Conservation (phyloP, 1,139 yeast genomes). For the Blastobotrys illinoisensis region DNA sequence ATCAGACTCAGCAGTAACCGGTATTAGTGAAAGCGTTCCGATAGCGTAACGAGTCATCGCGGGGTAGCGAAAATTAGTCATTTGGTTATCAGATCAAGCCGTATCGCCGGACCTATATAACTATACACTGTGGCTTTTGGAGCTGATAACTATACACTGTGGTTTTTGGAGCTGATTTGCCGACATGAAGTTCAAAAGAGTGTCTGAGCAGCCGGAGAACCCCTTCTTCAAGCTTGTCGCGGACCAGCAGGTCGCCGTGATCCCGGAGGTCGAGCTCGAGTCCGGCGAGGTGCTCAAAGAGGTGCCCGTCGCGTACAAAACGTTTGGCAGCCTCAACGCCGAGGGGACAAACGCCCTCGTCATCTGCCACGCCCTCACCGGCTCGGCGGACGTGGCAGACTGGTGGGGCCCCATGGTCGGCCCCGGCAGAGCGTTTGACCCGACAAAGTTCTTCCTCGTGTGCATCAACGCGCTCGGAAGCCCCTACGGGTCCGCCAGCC, state of each 20-base stretch:
- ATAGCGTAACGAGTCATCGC: too few species aligned
- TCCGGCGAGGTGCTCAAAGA: slow-evolving; percentile 69
- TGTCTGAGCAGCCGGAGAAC: slow-evolving; percentile 48
- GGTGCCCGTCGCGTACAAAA: slow-evolving; percentile 91
- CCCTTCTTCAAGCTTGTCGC: slow-evolving; percentile 68
- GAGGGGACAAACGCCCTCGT: slow-evolving; percentile 69
- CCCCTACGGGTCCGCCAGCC: slow-evolving; percentile 95
- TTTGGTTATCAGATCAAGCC: too few species aligned
- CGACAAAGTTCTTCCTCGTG: slow-evolving; percentile 73
- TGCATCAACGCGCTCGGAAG: slow-evolving; percentile 91
- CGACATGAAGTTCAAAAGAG: slow-evolving; percentile 20
- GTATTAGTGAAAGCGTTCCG: too few species aligned
- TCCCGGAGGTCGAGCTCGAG: slow-evolving; percentile 74
- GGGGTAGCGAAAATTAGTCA: too few species aligned
- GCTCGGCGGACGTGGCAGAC: slow-evolving; percentile 89
- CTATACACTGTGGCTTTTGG: too few species aligned
- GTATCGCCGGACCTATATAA: too few species aligned
- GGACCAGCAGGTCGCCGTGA: slow-evolving; percentile 73
- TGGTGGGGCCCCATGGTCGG: slow-evolving; percentile 99
- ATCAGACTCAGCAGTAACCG: too few species aligned
- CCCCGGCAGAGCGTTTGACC: slow-evolving; percentile 82
- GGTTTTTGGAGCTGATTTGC: too few species aligned
- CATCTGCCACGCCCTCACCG: slow-evolving; percentile 92
- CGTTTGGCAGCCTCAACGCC: slow-evolving; percentile 82
- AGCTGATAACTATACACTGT: too few species aligned